These are phyloP conservation scores for Pseudohalonectria lignicola DNA, from an alignment of 2,329 filamentous ascomycete species.

Conservation along the genomic window DNA sequence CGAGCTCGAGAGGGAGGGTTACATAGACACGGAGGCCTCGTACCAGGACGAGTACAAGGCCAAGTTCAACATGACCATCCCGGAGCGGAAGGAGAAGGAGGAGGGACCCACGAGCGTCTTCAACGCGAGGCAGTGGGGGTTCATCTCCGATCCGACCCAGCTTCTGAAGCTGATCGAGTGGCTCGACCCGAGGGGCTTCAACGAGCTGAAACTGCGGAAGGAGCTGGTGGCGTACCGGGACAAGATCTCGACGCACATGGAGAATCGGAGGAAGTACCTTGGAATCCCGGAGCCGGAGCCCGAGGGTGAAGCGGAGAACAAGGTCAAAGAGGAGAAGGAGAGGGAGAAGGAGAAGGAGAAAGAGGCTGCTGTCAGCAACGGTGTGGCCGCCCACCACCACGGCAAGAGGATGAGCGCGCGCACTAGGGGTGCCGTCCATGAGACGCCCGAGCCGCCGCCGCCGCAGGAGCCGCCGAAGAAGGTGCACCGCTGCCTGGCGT, in stretches of 20 bases:
- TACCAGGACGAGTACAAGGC: conserved; percentile 65
- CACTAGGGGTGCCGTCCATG: conserved; percentile 8
- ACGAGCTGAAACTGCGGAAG: conserved; percentile 80
- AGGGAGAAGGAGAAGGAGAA: conserved; percentile 3
- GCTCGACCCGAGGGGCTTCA: conserved; percentile 77
- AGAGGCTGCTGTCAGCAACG: too few relatives aligned
- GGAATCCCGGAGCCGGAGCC: conserved; percentile 22
- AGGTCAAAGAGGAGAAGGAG: conserved; percentile 2
- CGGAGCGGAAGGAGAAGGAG: conserved; percentile 74
- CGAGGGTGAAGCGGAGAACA: conserved; percentile 23
- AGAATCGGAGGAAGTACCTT: conserved; percentile 65
- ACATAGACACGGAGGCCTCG: conserved; percentile 66
- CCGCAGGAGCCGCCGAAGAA: conserved; percentile 9
- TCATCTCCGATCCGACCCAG: conserved; percentile 69
- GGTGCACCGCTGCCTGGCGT: conserved; percentile 42
- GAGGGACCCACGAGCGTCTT: conserved; percentile 74
- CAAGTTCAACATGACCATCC: conserved; percentile 71
- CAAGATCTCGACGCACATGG: conserved; percentile 70
- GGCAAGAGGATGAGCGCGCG: conserved; percentile 35
- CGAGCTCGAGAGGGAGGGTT: conserved; percentile 74
- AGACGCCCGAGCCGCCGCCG: conserved; percentile 32
- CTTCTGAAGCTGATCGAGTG: conserved; percentile 74
- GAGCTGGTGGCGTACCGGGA: conserved; percentile 70
- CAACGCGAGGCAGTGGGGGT: conserved; percentile 79
- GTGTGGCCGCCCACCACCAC: too few relatives aligned